A percentile compares a stretch with the other conserved stretches of the same genome.
Conservation (phyloP, 1,284 basidiomycete species). For the Leucoagaricus sp. region DNA sequence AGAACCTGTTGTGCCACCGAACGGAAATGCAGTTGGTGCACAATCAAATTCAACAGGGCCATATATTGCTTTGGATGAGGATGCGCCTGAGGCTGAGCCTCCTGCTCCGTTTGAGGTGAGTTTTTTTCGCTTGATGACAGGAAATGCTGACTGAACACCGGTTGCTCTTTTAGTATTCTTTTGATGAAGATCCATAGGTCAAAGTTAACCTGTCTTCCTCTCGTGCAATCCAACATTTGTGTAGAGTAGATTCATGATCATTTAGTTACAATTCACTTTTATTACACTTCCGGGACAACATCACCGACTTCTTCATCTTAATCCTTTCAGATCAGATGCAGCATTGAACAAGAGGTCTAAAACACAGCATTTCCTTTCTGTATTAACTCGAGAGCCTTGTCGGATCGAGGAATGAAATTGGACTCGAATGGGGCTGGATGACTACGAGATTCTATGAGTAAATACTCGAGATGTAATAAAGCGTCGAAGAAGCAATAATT, state of each 20-base stretch:
- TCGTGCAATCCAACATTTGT: constrained; percentile 15
- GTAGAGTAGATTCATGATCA: constrained; percentile 17
- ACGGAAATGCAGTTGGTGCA: constrained; percentile 25
- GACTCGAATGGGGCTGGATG: constrained; percentile 23
- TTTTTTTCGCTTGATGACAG: constrained; percentile 16
- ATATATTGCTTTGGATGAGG: constrained; percentile 70
- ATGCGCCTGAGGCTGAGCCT: constrained; percentile 72
- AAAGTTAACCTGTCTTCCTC: not conserved
- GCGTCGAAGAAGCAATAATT: not conserved
- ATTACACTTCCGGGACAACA: no score
- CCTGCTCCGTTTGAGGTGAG: constrained; percentile 81
- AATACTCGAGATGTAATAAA: not conserved
- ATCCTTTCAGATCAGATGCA: no score
- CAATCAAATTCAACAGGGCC: constrained; percentile 33
- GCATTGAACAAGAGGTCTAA: no score
- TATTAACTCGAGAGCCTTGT: constrained; percentile 16
- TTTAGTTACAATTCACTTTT: constrained; percentile 21
- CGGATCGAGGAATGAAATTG: constrained; percentile 19
- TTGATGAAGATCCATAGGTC: constrained; percentile 57
- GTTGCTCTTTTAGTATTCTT: constrained; percentile 51
- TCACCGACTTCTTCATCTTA: no score
- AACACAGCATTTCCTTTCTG: constrained; percentile 12
- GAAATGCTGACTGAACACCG: constrained; percentile 17
- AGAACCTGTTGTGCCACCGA: constrained; percentile 23
- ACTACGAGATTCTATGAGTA: no score